Conservation (phyloP, 352 stramenopile species). For the Phytophthora hibernalis region DNA sequence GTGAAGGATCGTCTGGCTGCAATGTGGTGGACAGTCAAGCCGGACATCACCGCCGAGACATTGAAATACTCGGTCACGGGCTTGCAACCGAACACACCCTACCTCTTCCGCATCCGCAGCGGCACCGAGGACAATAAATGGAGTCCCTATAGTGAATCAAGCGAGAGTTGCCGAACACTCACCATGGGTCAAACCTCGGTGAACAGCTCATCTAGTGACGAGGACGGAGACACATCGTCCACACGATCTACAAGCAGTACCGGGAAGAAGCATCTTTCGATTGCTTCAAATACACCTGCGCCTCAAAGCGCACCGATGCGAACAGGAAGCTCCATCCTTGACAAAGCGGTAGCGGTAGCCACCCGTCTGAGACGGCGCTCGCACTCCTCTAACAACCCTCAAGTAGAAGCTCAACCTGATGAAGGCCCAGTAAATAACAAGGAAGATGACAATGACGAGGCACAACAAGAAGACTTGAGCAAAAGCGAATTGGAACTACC, state of each 20-base stretch:
- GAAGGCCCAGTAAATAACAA: constrained; percentile 18
- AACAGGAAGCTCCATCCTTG: constrained; percentile 74
- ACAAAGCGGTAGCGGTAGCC: constrained; percentile 75
- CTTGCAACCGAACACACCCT: constrained; percentile 64
- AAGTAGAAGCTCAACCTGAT: constrained; percentile 25
- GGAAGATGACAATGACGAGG: constrained; percentile 20
- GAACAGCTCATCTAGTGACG: constrained; percentile 28
- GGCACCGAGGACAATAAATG: constrained; percentile 61
- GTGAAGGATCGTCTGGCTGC: constrained; percentile 78
- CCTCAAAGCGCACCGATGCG: constrained; percentile 42
- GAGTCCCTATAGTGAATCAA: constrained; percentile 79
- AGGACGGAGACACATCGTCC: constrained; percentile 25
- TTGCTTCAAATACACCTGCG: constrained; percentile 7
- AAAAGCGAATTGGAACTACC: constrained; percentile 24
- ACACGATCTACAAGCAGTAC: constrained; percentile 11
- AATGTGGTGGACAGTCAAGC: constrained; percentile 83
- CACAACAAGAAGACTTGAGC: constrained; percentile 19
- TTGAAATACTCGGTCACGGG: constrained; percentile 64
- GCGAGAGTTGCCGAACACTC: constrained; percentile 67
- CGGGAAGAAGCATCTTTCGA: constrained; percentile 15
- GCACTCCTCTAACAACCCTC: constrained; percentile 41
- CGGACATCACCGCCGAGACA: constrained; percentile 65
- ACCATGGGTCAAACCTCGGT: constrained; percentile 13
- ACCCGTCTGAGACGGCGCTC: constrained; percentile 51
- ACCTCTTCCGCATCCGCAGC: constrained; percentile 79